phyloP scores from a whole-genome alignment of 306 rosid species.

The Biancaea sappan region DNA sequence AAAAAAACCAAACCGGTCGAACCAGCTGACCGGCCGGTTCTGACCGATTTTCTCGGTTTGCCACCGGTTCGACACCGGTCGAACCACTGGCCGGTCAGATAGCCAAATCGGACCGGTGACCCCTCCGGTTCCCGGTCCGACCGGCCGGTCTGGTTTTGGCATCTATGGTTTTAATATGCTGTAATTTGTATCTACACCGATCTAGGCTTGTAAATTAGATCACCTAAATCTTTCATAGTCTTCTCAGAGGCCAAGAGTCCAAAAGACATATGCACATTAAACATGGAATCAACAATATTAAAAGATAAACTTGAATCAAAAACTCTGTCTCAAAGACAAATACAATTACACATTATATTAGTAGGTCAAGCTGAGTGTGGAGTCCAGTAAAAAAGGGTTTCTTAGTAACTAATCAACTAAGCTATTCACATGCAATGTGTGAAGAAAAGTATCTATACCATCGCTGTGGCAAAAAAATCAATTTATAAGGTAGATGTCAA shows the following conservation, averaged over 20 bases:
- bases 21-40: too few relatives aligned
- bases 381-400: not conserved
- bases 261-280: slow-evolving; percentile 18
- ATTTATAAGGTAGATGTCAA: slow-evolving; percentile 25
- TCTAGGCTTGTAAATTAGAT: too few relatives aligned
- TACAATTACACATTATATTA: not conserved
- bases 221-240: too few relatives aligned
- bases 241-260: slow-evolving; percentile 11
- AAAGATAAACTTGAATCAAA: slow-evolving; percentile 17
- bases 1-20: too few relatives aligned
- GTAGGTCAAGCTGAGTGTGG: not conserved
- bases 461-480: slow-evolving; percentile 16
- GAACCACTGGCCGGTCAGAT: too few relatives aligned
- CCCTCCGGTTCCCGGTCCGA: too few relatives aligned
- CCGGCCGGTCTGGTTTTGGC: too few relatives aligned
- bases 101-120: too few relatives aligned
- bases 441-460: slow-evolving; percentile 26
- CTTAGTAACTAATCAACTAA: slow-evolving; percentile 18
- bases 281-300: slow-evolving; percentile 8
- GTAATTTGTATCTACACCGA: too few relatives aligned
- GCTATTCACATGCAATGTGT: slow-evolving; percentile 3
- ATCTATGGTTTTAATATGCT: too few relatives aligned
- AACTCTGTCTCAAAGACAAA: not conserved
- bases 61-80: too few relatives aligned
- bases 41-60: too few relatives aligned